Conservation (phyloP, 1,284 basidiomycete genomes). For the Melampsora occidentalis region DNA sequence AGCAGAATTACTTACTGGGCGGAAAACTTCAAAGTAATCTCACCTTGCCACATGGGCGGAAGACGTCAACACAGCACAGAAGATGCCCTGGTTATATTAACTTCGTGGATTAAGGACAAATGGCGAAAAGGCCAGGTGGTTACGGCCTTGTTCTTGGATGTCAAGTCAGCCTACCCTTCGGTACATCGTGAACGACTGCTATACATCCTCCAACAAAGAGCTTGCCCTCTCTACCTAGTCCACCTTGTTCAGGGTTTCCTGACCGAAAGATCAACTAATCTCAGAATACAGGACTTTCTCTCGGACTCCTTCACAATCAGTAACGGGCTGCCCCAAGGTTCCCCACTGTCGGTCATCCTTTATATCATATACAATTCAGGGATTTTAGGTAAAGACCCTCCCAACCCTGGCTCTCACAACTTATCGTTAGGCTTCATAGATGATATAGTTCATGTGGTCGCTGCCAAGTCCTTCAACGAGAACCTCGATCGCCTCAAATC, state of each 20-base stretch:
- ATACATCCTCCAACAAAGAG: not conserved
- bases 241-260: not conserved
- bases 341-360: slow-evolving; percentile 9
- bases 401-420: not conserved
- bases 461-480: not conserved
- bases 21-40: too few species aligned
- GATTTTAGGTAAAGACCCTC: not conserved
- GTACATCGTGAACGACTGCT: not conserved
- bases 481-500: not conserved
- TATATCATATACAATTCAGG: slow-evolving; percentile 16
- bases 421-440: slow-evolving; percentile 23
- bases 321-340: slow-evolving; percentile 14
- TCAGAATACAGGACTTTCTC: not conserved
- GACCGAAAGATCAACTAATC: not conserved
- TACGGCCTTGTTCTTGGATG: not conserved
- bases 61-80: not conserved
- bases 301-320: not conserved
- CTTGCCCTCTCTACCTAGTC: not conserved
- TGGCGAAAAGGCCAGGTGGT: slow-evolving; percentile 11
- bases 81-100: not conserved
- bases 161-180: slow-evolving; percentile 8
- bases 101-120: slow-evolving; percentile 11
- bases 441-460: slow-evolving; percentile 5
- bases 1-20: too few species aligned
- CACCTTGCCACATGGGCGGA: slow-evolving; percentile 13